Percentiles rank a stretch among this genome's conserved stretches.
Evolutionary conservation across 371 early-diverging fungal genomes (phyloP).

Genomic region (Enterocytospora artemiae): DNA sequence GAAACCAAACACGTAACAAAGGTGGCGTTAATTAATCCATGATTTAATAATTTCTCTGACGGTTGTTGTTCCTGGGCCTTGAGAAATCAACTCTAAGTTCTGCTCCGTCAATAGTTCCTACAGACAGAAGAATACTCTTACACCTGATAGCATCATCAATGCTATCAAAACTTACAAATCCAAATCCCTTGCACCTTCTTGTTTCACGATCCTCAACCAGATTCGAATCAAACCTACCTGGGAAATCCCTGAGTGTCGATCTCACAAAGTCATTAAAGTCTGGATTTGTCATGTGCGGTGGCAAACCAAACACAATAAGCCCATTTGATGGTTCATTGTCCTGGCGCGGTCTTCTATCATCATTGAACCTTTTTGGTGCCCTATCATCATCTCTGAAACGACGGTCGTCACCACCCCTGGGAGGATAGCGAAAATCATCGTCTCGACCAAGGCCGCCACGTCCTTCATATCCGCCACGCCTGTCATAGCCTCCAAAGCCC

Average conservation of each 20-base stretch:
- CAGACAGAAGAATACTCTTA: constrained; percentile 25
- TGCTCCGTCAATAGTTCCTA: not conserved
- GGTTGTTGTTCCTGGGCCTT: too few species aligned
- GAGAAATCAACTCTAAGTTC: not conserved
- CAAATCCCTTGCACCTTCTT: constrained; percentile 35
- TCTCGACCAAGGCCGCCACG: not conserved
- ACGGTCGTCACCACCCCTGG: not conserved
- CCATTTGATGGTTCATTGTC: constrained; percentile 9
- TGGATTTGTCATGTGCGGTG: not conserved
- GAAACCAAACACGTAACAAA: too few species aligned
- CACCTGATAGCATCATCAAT: constrained; percentile 31
- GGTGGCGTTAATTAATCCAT: too few species aligned
- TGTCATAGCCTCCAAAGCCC: not conserved
- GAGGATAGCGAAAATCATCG: not conserved
- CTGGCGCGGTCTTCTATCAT: not conserved
- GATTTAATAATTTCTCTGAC: too few species aligned
- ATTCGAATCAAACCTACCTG: constrained; percentile 5
- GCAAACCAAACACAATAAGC: constrained; percentile 8
- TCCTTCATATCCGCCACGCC: not conserved
- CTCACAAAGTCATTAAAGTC: constrained; percentile 13
- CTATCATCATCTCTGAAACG: constrained; percentile 8
- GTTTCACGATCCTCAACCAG: constrained; percentile 37
- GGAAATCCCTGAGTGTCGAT: not conserved
- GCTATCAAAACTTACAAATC: constrained; percentile 32
- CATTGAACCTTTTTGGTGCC: not conserved